phyloP scores from a whole-genome alignment of 306 rosid species.

The Prinsepia uniflora region DNA sequence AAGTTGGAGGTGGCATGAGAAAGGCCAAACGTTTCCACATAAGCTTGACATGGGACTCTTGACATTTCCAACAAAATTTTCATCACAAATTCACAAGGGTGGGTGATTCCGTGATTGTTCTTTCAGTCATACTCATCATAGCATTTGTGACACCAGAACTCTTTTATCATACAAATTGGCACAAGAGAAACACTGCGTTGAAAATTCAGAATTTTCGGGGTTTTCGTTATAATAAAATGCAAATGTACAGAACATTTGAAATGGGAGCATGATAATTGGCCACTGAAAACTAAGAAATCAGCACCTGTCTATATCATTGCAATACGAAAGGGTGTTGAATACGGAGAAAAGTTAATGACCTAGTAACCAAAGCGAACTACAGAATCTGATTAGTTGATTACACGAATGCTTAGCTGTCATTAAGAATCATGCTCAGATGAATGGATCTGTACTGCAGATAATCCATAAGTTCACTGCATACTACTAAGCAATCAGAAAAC shows the following conservation, averaged over 20 bases:
- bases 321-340: neutral
- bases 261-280: no score
- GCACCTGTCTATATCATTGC: neutral
- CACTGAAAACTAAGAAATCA: no score
- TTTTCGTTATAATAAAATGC: no score
- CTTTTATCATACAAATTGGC: neutral
- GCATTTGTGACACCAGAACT: no score
- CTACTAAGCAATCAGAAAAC: conserved; percentile 20
- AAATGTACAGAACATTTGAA: no score
- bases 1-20: neutral
- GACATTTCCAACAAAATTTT: neutral
- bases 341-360: neutral
- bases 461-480: conserved; percentile 11
- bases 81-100: neutral
- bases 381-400: conserved; percentile 9
- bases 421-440: neutral
- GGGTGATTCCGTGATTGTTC: neutral
- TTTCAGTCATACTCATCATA: conserved; percentile 2
- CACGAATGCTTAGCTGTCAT: conserved; percentile 16
- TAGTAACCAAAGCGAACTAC: neutral
- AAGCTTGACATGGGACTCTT: neutral
- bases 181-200: neutral
- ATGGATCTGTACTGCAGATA: conserved; percentile 18
- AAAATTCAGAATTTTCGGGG: neutral
- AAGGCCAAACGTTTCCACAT: neutral